A percentile compares a stretch with the other conserved stretches of the same genome.
Conservation (phyloP, 1,139 yeast genomes). For the Pichia sp. region DNA sequence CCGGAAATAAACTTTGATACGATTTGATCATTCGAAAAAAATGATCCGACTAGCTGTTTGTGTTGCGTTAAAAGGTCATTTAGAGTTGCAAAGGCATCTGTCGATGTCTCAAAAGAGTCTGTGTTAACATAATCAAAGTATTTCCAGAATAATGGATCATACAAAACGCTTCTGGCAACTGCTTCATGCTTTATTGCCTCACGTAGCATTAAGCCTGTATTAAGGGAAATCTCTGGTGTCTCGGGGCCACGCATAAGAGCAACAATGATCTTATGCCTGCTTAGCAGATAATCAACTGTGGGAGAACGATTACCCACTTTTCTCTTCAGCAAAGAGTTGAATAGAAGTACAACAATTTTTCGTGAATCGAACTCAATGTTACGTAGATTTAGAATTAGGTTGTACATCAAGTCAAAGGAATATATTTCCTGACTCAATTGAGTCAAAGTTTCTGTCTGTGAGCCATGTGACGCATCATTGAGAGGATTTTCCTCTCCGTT, state of each 20-base stretch:
- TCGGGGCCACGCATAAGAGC: slow-evolving; percentile 69
- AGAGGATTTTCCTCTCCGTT: slow-evolving; percentile 51
- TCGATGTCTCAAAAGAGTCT: slow-evolving; percentile 81
- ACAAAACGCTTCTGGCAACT: slow-evolving; percentile 52
- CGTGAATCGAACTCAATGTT: slow-evolving; percentile 83
- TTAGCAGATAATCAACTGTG: slow-evolving; percentile 76
- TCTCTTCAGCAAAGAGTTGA: slow-evolving; percentile 73
- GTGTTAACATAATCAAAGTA: slow-evolving; percentile 73
- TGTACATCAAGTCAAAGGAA: slow-evolving; percentile 62
- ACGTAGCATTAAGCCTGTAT: slow-evolving; percentile 74
- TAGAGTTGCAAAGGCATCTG: slow-evolving; percentile 80
- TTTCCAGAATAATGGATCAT: slow-evolving; percentile 67
- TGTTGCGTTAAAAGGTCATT: slow-evolving; percentile 68
- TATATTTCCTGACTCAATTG: slow-evolving; percentile 72
- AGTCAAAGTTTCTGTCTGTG: slow-evolving; percentile 71
- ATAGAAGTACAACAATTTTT: slow-evolving; percentile 72
- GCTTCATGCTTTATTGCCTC: slow-evolving; percentile 82
- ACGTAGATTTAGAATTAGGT: slow-evolving; percentile 53
- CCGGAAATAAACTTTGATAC: slow-evolving; percentile 52
- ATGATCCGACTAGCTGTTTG: slow-evolving; percentile 63
- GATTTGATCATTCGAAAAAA: slow-evolving; percentile 45
- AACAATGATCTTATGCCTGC: slow-evolving; percentile 61
- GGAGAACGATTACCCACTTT: slow-evolving; percentile 76
- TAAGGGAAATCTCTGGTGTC: slow-evolving; percentile 63
- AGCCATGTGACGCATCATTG: slow-evolving; percentile 32